These are phyloP conservation scores for Trichosporon ovoides DNA, from an alignment of 1,284 basidiomycete genomes.

Conservation along the genomic window DNA sequence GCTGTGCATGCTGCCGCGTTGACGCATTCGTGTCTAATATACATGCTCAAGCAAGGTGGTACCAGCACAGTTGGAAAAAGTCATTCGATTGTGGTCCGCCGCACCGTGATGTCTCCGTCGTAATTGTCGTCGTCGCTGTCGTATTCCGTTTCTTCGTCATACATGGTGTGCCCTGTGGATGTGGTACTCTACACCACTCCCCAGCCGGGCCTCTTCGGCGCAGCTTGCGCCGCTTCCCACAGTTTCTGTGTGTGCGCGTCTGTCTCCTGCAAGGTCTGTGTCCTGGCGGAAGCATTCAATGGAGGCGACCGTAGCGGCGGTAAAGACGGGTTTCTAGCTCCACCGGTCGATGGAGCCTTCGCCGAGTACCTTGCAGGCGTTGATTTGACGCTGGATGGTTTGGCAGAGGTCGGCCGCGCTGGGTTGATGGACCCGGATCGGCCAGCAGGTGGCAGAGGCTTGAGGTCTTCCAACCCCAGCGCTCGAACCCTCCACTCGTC, in stretches of 20 bases:
- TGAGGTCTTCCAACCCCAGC: slow-evolving; percentile 4
- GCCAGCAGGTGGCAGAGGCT: neutral
- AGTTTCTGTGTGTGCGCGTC: neutral
- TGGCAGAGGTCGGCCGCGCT: neutral
- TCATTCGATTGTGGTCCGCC: slow-evolving; percentile 2
- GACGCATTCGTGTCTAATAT: neutral
- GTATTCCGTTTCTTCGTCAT: neutral
- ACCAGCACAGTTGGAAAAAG: neutral
- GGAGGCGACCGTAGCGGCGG: neutral
- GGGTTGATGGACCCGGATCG: neutral
- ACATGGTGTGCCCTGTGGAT: neutral
- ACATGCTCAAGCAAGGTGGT: neutral
- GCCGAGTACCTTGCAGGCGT: neutral
- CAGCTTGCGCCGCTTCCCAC: neutral
- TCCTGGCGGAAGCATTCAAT: neutral
- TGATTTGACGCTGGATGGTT: neutral
- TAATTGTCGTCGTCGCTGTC: neutral
- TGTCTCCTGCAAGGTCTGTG: neutral
- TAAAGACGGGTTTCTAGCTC: neutral
- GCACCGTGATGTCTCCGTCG: neutral
- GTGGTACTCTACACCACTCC: slow-evolving; percentile 1
- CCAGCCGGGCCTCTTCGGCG: neutral
- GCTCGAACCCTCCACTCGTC: slow-evolving; percentile 34
- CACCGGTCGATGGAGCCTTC: neutral
- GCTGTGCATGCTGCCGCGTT: neutral